Percentiles rank a stretch among this genome's conserved stretches.
Conservation (phyloP, 495 filamentous ascomycete genomes). For the Emericellopsis terricola region DNA sequence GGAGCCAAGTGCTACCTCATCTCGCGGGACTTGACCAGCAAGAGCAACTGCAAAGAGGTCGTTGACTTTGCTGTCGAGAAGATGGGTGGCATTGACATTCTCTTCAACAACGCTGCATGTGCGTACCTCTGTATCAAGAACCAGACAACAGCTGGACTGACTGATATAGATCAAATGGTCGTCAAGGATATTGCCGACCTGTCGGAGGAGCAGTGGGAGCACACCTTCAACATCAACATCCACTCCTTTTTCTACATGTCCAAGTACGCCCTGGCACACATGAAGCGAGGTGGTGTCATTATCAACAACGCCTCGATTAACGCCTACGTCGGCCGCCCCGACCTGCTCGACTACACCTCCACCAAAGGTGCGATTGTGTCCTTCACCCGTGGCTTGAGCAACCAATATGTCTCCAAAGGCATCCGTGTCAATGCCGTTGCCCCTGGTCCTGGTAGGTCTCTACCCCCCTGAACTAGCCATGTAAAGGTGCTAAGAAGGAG, state of each 20-base stretch:
- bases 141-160: no score
- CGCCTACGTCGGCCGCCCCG: conserved; percentile 64
- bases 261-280: conserved; percentile 61
- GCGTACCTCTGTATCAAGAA: background rate
- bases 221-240: conserved; percentile 61
- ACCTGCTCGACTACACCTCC: conserved; percentile 73
- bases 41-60: conserved; percentile 49
- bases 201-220: conserved; percentile 61
- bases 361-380: conserved; percentile 71
- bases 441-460: conserved; percentile 37
- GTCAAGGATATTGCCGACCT: conserved; percentile 52
- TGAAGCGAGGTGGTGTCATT: conserved; percentile 59
- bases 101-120: conserved; percentile 65
- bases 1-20: conserved; percentile 44
- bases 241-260: conserved; percentile 58
- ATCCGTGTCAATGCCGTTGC: conserved; percentile 71
- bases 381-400: conserved; percentile 64
- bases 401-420: conserved; percentile 51
- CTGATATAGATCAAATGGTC: conserved; percentile 46
- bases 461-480: conserved; percentile 8
- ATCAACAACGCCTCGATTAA: conserved; percentile 76
- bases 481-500: background rate
- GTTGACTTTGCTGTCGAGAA: conserved; percentile 42
- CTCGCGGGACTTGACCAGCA: conserved; percentile 40
- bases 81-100: conserved; percentile 55